Conservation (phyloP, 768 basidiomycete species). For the Boletellus emodensis region DNA sequence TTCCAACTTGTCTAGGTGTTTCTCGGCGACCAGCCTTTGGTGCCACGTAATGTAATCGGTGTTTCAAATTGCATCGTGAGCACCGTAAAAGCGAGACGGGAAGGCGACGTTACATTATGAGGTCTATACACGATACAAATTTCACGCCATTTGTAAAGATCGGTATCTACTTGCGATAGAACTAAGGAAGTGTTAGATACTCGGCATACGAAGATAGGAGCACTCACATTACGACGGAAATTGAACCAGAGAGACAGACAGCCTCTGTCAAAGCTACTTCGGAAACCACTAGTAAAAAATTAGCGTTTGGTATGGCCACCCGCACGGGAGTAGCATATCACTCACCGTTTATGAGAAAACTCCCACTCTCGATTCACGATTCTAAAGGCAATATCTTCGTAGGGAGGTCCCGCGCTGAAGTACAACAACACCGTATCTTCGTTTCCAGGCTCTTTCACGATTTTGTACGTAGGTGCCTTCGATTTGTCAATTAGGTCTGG, state of each 20-base stretch:
- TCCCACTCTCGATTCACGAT: conserved; percentile 99
- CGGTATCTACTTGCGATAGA: conserved; percentile 68
- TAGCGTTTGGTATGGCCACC: conserved; percentile 12
- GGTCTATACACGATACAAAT: conserved; percentile 19
- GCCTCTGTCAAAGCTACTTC: conserved; percentile 95
- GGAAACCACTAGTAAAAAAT: conserved; percentile 68
- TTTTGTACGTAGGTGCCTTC: conserved; percentile 95
- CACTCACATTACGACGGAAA: conserved; percentile 85
- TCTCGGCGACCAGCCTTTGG: conserved; percentile 6
- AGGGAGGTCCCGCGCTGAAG: conserved; percentile 95
- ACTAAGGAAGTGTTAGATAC: conserved; percentile 40
- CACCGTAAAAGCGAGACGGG: conserved; percentile 8
- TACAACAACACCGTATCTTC: conserved; percentile 91
- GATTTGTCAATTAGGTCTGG: conserved; percentile 98
- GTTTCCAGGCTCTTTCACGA: conserved; percentile 90
- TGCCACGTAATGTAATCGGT: neutral
- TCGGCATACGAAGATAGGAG: conserved; percentile 8
- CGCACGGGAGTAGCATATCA: neutral
- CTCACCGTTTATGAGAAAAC: conserved; percentile 91
- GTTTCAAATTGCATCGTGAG: conserved; percentile 18
- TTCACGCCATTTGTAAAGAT: conserved; percentile 13
- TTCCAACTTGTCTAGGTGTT: neutral
- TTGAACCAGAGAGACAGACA: conserved; percentile 96
- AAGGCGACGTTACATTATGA: conserved; percentile 29
- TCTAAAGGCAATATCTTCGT: conserved; percentile 97